Evolutionary conservation across 2,329 filamentous ascomycete genomes (phyloP).

Genomic region (Fusarium gaditjirri): DNA sequence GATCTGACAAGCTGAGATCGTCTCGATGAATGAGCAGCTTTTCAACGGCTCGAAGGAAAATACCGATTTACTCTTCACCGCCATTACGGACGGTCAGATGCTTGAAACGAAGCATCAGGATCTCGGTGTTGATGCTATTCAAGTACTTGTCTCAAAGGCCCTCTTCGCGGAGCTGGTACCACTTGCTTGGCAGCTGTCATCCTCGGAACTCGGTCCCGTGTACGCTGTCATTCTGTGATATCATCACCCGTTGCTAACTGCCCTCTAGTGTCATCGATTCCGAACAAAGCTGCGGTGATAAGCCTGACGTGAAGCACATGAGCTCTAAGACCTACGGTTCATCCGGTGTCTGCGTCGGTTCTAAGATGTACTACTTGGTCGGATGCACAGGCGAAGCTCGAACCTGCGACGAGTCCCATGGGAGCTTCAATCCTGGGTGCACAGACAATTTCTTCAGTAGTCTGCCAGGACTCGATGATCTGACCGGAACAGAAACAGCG

Average conservation of each 20-base stretch:
- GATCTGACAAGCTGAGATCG: not conserved
- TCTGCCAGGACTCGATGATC: not conserved
- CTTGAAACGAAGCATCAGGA: not conserved
- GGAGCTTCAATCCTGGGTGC: not conserved
- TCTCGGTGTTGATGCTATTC: not conserved
- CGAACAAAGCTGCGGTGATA: not conserved
- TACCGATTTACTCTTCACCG: not conserved
- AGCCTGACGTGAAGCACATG: not conserved
- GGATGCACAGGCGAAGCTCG: not conserved
- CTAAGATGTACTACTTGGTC: not conserved
- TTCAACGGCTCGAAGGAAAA: not conserved
- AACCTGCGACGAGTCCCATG: not conserved
- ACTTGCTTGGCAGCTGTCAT: not conserved
- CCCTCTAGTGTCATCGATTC: not conserved
- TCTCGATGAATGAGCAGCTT: not conserved
- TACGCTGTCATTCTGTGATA: not conserved
- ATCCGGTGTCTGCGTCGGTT: not conserved
- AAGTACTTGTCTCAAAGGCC: not conserved
- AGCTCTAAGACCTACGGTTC: not conserved
- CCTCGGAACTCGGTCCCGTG: not conserved
- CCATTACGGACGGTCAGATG: not conserved
- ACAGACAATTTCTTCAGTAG: not conserved
- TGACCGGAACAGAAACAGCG: not conserved
- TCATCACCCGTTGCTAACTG: not conserved
- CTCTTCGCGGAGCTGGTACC: not conserved